Conservation (phyloP, 2,329 filamentous ascomycete species). For the Alternaria arbusti region DNA sequence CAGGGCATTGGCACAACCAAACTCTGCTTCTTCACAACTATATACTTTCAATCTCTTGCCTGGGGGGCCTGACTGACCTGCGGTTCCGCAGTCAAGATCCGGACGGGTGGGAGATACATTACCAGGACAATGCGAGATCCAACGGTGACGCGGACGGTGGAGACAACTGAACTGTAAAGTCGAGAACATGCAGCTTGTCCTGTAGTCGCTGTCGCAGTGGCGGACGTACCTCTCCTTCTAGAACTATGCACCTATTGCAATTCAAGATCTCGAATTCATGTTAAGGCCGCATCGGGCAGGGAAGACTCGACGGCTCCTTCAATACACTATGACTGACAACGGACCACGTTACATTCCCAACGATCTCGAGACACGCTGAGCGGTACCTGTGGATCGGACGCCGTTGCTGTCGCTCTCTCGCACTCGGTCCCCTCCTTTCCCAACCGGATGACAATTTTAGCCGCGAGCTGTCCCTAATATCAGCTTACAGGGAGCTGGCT, state of each 20-base stretch:
- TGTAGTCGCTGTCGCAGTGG: not conserved
- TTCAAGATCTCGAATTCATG: not conserved
- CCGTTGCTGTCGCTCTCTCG: not conserved
- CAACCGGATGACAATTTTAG: slow-evolving; percentile 6
- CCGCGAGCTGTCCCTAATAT: not conserved
- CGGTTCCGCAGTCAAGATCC: slow-evolving; percentile 6
- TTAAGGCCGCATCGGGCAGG: not conserved
- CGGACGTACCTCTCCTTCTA: slow-evolving; percentile 1
- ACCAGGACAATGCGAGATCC: not conserved
- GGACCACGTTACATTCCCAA: not conserved
- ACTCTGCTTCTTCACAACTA: not conserved
- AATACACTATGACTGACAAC: not conserved
- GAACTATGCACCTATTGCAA: not conserved
- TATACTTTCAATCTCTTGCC: not conserved
- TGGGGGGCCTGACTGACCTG: not conserved
- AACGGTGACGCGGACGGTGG: slow-evolving; percentile 12
- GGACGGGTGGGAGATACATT: not conserved
- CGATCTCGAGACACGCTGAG: not conserved
- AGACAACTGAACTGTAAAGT: not conserved
- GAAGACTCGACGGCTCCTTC: not conserved
- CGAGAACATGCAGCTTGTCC: slow-evolving; percentile 1
- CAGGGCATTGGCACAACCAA: not conserved
- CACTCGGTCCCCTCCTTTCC: not conserved
- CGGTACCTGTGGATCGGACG: slow-evolving; percentile 3
- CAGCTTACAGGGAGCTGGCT: not conserved